A percentile compares a stretch with the other conserved stretches of the same genome.
These are phyloP conservation scores for Microbotryum scabiosae DNA, from an alignment of 1,284 basidiomycete species.

Conservation along the genomic window DNA sequence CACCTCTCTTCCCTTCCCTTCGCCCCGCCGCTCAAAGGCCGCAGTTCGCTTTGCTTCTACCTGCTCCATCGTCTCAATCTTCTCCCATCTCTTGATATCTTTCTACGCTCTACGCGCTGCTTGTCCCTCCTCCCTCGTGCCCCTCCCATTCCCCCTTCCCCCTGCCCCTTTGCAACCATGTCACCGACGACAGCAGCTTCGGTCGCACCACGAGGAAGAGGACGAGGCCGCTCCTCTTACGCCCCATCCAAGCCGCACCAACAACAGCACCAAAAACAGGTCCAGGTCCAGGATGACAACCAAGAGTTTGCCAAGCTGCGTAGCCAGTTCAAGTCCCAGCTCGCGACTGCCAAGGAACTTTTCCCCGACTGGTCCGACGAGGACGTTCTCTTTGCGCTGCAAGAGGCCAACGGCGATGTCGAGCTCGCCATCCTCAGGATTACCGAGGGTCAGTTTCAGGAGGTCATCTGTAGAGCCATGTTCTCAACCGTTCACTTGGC, in stretches of 20 bases:
- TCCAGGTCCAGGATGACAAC: constrained; percentile 5
- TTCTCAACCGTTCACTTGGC: not conserved
- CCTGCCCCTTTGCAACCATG: too few relatives aligned
- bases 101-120: too few relatives aligned
- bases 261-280: not conserved
- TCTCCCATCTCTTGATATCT: too few relatives aligned
- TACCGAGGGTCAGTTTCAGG: constrained; percentile 57
- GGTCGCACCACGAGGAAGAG: too few relatives aligned
- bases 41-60: too few relatives aligned
- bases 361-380: constrained; percentile 71
- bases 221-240: constrained; percentile 17
- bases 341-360: constrained; percentile 49
- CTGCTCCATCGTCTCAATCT: too few relatives aligned
- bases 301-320: constrained; percentile 19
- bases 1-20: too few relatives aligned
- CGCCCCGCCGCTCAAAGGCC: too few relatives aligned
- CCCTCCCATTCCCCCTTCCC: too few relatives aligned
- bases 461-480: not conserved
- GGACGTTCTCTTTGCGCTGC: constrained; percentile 65
- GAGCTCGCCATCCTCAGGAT: constrained; percentile 66
- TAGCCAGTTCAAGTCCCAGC: constrained; percentile 18
- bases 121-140: too few relatives aligned
- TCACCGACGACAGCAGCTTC: too few relatives aligned
- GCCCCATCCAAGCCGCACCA: constrained; percentile 11
- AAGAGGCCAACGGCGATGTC: constrained; percentile 64